Conservation (phyloP, 2,329 filamentous ascomycete species). For the Neofusicoccum sp. region DNA sequence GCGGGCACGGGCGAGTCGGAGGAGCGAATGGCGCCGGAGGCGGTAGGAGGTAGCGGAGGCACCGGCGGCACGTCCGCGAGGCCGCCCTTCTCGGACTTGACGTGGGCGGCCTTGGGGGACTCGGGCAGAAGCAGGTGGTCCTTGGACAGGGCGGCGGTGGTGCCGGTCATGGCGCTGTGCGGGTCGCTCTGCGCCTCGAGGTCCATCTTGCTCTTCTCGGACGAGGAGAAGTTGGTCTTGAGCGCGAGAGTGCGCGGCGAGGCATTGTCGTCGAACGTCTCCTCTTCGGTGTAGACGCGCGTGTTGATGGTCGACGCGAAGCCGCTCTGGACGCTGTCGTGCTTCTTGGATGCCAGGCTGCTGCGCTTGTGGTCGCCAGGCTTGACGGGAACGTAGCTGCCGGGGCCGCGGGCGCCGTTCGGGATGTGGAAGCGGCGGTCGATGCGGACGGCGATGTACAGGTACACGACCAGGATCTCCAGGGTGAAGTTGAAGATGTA, state of each 20-base stretch:
- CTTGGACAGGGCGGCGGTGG: constrained; percentile 14
- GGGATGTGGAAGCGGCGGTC: constrained; percentile 75
- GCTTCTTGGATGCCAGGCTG: constrained; percentile 5
- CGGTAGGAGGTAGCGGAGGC: not conserved
- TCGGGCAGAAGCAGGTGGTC: constrained; percentile 18
- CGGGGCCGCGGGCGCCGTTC: constrained; percentile 62
- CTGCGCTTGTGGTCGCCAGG: not conserved
- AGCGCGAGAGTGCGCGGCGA: constrained; percentile 8
- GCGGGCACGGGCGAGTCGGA: not conserved
- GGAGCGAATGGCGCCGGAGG: not conserved
- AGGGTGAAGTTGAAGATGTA: constrained; percentile 77
- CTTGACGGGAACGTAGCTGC: constrained; percentile 37
- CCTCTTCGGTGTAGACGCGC: constrained; percentile 14
- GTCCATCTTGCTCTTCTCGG: constrained; percentile 10
- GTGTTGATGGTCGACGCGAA: constrained; percentile 5
- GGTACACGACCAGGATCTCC: constrained; percentile 67
- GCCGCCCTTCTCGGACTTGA: constrained; percentile 8
- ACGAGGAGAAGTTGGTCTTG: constrained; percentile 15
- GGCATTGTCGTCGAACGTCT: constrained; percentile 9
- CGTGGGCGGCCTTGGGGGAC: constrained; percentile 5
- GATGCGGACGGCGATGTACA: constrained; percentile 66
- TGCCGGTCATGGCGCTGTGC: constrained; percentile 17
- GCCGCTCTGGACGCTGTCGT: constrained; percentile 13
- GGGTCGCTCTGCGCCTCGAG: constrained; percentile 14
- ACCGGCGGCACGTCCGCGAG: constrained; percentile 7